Evolutionary conservation across 83 land plant genomes (phyloP).

Genomic region (Picea mariana): DNA sequence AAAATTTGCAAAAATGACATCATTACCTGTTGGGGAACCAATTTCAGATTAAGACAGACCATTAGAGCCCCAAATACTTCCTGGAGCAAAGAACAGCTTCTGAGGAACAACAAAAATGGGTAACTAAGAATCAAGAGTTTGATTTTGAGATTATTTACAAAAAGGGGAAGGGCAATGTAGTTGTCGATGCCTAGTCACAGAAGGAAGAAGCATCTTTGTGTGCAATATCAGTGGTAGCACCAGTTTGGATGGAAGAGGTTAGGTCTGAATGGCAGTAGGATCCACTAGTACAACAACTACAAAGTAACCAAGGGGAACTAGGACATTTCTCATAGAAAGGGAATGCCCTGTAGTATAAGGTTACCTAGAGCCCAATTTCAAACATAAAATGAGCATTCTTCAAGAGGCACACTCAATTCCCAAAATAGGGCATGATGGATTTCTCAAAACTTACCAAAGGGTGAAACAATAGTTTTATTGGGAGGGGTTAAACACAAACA

Average conservation of each 20-base stretch:
- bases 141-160: slow-evolving; percentile 17
- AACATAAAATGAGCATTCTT: background rate
- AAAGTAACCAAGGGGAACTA: background rate
- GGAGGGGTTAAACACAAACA: no score
- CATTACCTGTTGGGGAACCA: slow-evolving; percentile 6
- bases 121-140: slow-evolving; percentile 19
- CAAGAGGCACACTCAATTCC: background rate
- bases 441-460: background rate
- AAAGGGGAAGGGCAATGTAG: slow-evolving; percentile 14
- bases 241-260: background rate
- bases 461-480: background rate
- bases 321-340: no score
- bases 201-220: background rate
- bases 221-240: no score
- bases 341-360: background rate
- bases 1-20: background rate
- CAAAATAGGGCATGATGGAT: background rate
- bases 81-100: slow-evolving; percentile 9
- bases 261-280: background rate
- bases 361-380: background rate
- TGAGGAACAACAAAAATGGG: slow-evolving; percentile 15
- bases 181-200: slow-evolving; percentile 18
- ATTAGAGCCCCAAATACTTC: slow-evolving; percentile 22
- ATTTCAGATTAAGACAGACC: slow-evolving; percentile 3
- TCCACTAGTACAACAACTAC: background rate